These are phyloP conservation scores for Astrocystis sublimbata DNA, from an alignment of 495 filamentous ascomycete species.

Conservation along the genomic window DNA sequence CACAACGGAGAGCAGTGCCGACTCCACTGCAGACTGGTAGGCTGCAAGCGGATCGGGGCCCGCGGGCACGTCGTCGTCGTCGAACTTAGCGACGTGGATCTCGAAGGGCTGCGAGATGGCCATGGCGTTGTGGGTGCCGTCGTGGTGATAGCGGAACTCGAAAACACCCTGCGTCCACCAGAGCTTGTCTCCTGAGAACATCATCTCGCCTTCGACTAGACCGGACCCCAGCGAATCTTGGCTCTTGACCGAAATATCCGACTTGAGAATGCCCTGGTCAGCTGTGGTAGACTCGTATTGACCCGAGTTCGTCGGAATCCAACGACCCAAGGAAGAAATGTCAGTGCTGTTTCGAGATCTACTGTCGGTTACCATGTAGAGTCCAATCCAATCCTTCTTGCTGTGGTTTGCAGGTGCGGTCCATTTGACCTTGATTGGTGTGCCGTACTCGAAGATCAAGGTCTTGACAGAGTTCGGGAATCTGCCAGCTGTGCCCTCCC, in stretches of 20 bases:
- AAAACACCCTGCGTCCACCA: slow-evolving; percentile 97
- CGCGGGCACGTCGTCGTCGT: slow-evolving; percentile 57
- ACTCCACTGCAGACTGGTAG: slow-evolving; percentile 60
- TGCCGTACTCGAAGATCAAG: slow-evolving; percentile 81
- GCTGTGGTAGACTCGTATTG: slow-evolving; percentile 74
- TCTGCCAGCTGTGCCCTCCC: slow-evolving; percentile 47
- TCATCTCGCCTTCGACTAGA: slow-evolving; percentile 71
- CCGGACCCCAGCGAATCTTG: slow-evolving; percentile 53
- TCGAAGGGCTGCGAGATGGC: slow-evolving; percentile 92
- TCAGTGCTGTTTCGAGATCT: slow-evolving; percentile 78
- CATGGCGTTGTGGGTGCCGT: slow-evolving; percentile 94
- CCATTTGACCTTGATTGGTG: slow-evolving; percentile 90
- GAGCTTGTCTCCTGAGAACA: slow-evolving; percentile 89
- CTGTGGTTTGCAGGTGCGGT: slow-evolving; percentile 87
- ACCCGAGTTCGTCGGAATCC: slow-evolving; percentile 78
- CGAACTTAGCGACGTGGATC: slow-evolving; percentile 75
- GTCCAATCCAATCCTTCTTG: slow-evolving; percentile 91
- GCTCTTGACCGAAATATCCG: slow-evolving; percentile 55
- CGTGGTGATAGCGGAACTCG: slow-evolving; percentile 96
- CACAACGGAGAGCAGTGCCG: slow-evolving; percentile 76
- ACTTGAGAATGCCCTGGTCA: slow-evolving; percentile 76
- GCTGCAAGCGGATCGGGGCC: slow-evolving; percentile 37
- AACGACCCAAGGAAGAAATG: slow-evolving; percentile 84
- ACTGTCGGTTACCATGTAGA: slow-evolving; percentile 95
- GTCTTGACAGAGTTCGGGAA: slow-evolving; percentile 61